Conservation (phyloP, 163 green algal genomes). For the Chlamydomonas reinhardtii region DNA sequence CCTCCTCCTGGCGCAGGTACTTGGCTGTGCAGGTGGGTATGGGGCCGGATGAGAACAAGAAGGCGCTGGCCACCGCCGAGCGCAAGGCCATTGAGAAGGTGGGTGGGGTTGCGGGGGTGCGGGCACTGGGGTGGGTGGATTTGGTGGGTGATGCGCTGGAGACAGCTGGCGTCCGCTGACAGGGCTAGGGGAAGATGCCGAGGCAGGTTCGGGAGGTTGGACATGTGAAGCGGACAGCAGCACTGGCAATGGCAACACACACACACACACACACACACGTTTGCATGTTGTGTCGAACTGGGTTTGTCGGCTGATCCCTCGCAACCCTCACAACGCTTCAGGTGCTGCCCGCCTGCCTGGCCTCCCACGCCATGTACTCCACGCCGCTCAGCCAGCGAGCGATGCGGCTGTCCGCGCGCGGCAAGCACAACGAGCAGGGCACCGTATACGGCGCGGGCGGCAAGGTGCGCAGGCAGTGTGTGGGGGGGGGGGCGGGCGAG, state of each 20-base stretch:
- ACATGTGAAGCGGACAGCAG: too few species aligned
- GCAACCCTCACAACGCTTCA: too few species aligned
- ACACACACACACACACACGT: too few species aligned
- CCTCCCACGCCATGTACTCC: conserved; percentile 53
- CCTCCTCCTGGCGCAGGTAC: conserved; percentile 32
- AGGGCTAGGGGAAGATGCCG: too few species aligned
- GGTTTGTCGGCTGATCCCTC: too few species aligned
- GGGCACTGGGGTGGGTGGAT: not conserved
- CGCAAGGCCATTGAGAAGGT: conserved; percentile 46
- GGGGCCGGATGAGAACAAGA: conserved; percentile 8
- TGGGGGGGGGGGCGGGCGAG: too few species aligned
- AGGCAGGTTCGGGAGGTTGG: too few species aligned
- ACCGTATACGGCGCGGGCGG: conserved; percentile 63
- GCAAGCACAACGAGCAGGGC: conserved; percentile 58
- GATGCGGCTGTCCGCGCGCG: conserved; percentile 64
- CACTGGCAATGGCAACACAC: too few species aligned
- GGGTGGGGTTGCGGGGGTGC: not conserved
- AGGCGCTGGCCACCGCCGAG: conserved; percentile 31
- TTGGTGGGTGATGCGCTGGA: too few species aligned
- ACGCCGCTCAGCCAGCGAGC: conserved; percentile 57
- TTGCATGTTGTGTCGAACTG: too few species aligned
- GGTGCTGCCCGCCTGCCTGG: conserved; percentile 57
- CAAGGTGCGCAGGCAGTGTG: conserved; percentile 58
- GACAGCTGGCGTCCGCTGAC: too few species aligned
- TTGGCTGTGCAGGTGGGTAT: conserved; percentile 42